Percentiles rank a stretch among this genome's conserved stretches.
Conservation (phyloP, 306 rosid genomes). For the Vigna radiata region DNA sequence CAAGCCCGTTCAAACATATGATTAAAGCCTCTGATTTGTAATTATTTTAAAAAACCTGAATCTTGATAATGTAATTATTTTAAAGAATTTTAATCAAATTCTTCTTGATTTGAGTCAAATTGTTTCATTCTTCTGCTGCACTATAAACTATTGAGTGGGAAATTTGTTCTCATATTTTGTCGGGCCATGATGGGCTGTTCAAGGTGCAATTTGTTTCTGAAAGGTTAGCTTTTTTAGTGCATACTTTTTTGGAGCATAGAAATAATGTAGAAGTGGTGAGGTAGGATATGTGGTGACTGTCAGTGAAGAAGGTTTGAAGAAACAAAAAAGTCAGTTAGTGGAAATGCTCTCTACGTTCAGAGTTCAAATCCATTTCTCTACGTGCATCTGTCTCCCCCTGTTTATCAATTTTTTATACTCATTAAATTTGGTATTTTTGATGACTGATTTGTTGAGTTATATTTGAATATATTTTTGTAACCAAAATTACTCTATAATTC, state of each 20-base stretch:
- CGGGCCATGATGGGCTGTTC: background rate
- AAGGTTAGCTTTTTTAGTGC: slow-evolving; percentile 3
- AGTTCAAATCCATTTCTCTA: too few relatives aligned
- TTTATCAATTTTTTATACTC: too few relatives aligned
- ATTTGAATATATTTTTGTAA: too few relatives aligned
- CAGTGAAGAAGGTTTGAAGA: background rate
- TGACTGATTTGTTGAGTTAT: too few relatives aligned
- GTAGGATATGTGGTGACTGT: background rate
- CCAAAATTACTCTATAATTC: too few relatives aligned
- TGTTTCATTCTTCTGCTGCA: background rate
- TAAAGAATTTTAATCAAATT: background rate
- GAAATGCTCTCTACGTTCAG: too few relatives aligned
- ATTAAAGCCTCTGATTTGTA: slow-evolving; percentile 2
- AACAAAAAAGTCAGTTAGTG: too few relatives aligned
- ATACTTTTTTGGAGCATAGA: background rate
- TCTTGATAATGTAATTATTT: background rate
- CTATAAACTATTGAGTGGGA: background rate
- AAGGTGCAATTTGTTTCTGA: slow-evolving; percentile 25
- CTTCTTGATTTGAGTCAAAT: background rate
- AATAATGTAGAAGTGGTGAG: slow-evolving; percentile 13
- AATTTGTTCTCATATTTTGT: slow-evolving; percentile 20
- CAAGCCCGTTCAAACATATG: background rate
- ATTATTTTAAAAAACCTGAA: background rate
- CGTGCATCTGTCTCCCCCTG: too few relatives aligned
- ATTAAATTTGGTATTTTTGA: too few relatives aligned